phyloP scores from a whole-genome alignment of 1,139 yeast genomes.

The Yamadazyma sp. region DNA sequence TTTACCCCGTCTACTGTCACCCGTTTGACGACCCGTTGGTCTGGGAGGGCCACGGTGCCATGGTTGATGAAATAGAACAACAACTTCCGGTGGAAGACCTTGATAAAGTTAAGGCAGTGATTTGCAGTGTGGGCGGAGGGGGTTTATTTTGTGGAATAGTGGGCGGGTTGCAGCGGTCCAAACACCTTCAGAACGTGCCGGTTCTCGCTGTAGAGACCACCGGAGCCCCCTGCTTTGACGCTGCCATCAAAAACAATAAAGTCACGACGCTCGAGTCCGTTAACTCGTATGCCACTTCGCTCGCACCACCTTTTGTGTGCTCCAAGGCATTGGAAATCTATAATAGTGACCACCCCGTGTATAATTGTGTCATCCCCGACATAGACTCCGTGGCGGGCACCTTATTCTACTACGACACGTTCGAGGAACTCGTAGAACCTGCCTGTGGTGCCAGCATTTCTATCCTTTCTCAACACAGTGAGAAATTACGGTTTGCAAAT shows the following conservation, averaged over 20 bases:
- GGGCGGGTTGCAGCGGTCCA: constrained; percentile 46
- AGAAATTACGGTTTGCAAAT: constrained; percentile 32
- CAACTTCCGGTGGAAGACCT: constrained; percentile 32
- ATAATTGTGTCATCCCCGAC: constrained; percentile 46
- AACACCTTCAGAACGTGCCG: constrained; percentile 32
- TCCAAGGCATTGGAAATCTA: constrained; percentile 42
- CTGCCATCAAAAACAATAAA: constrained; percentile 47
- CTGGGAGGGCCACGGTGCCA: constrained; percentile 68
- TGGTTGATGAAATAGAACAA: constrained; percentile 55
- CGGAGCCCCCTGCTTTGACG: constrained; percentile 58
- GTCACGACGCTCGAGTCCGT: constrained; percentile 46
- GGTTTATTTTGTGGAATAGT: constrained; percentile 68
- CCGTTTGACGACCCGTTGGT: constrained; percentile 64
- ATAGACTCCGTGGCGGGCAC: constrained; percentile 54
- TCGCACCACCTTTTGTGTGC: constrained; percentile 61
- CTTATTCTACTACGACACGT: constrained; percentile 47
- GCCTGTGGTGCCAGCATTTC: constrained; percentile 76
- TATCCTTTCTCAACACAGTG: constrained; percentile 41
- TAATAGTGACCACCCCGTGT: constrained; percentile 21
- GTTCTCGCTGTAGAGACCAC: constrained; percentile 58
- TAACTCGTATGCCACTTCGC: constrained; percentile 57
- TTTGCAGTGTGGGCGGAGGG: constrained; percentile 76
- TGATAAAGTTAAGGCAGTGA: constrained; percentile 53
- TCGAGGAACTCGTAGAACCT: constrained; percentile 60
- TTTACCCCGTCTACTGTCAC: constrained; percentile 59